Evolutionary conservation across 1,284 basidiomycete genomes (phyloP).

Genomic region (Cerioporus squamosus): DNA sequence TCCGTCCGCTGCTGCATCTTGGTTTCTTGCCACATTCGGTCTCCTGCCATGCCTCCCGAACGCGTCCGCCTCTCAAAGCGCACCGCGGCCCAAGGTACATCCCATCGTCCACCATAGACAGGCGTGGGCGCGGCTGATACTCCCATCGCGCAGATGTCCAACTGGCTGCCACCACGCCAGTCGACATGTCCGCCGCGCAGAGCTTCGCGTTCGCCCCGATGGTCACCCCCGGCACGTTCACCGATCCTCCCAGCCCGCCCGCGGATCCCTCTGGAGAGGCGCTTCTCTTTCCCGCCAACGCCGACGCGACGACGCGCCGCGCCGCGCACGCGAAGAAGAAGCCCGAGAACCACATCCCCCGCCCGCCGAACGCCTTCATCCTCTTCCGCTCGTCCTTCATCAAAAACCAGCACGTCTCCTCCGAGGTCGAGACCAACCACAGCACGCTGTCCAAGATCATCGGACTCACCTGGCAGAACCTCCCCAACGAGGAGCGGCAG

Average conservation of each 20-base stretch:
- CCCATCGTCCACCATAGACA: conserved; percentile 9
- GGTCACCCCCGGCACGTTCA: conserved; percentile 63
- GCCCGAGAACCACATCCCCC: conserved; percentile 82
- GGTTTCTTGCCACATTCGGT: conserved; percentile 24
- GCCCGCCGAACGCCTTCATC: conserved; percentile 95
- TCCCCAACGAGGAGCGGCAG: conserved; percentile 69
- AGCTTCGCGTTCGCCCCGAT: conserved; percentile 62
- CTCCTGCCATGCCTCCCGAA: conserved; percentile 55
- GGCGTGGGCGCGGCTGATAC: conserved; percentile 26
- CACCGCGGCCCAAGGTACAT: conserved; percentile 45
- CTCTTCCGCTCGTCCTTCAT: conserved; percentile 92
- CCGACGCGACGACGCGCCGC: conserved; percentile 32
- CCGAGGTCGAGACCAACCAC: conserved; percentile 81
- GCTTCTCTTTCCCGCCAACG: conserved; percentile 49
- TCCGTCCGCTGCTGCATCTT: conserved; percentile 25
- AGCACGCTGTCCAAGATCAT: conserved; percentile 64
- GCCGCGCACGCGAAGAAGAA: conserved; percentile 63
- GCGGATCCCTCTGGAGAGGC: conserved; percentile 37
- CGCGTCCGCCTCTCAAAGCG: conserved; percentile 54
- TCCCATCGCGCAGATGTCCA: conserved; percentile 43
- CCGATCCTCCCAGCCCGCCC: conserved; percentile 43
- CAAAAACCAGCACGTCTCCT: conserved; percentile 73
- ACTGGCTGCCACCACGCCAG: conserved; percentile 54
- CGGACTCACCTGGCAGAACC: conserved; percentile 70
- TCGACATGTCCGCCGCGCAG: conserved; percentile 45